Evolutionary conservation across 2,329 filamentous ascomycete genomes (phyloP), one percentile per base, ranked within the genome.

Genomic region (Penicillium occitanis): DNA sequence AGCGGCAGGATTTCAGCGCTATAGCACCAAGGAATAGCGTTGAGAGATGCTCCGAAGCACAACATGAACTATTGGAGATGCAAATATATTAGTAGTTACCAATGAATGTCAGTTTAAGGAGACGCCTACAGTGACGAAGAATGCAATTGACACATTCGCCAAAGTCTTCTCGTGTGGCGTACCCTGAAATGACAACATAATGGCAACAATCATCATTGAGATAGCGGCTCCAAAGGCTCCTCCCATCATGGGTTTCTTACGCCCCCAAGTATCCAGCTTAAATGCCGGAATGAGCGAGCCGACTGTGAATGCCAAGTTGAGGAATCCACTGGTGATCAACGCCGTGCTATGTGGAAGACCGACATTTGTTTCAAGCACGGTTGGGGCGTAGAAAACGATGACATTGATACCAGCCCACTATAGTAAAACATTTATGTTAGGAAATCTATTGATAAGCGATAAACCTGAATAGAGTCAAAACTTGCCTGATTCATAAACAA

Each of bases 21-120:
- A 67, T 82, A 82, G 0, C 83, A 81, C 82, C 82, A 84, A 1
- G 82, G 82, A 19, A 84, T 81, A 66, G 79, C 81, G 67, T 83
- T 83, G 3, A 79, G 77, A 1, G 78, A 78, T 1, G 79, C 79
- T 4, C 80, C 81, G 63, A 79, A 81, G 51, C 79, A 75, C 19
- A 80, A 71, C 78, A 81, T 80, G 68, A 77, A 79, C 48, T 75
- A 59, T 35, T 61, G 4, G 17, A 4, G 28, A 25, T 8, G 42
- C 17, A 19, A 44, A 19, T 19, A 13, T 10, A 19, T 46, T 19
- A 19, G 42, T 10, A 46, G 7, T 10, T 7, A 46, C 42, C 5
- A 19, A 3, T 13, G n/a, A 46, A n/a, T n/a, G 17, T 19, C 11
- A 3, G n/a, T 42, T 25, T 17, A 14, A 40, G 6, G 8, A 33